phyloP scores from a whole-genome alignment of 2,329 filamentous ascomycete species.

The Trichoderma gracile region DNA sequence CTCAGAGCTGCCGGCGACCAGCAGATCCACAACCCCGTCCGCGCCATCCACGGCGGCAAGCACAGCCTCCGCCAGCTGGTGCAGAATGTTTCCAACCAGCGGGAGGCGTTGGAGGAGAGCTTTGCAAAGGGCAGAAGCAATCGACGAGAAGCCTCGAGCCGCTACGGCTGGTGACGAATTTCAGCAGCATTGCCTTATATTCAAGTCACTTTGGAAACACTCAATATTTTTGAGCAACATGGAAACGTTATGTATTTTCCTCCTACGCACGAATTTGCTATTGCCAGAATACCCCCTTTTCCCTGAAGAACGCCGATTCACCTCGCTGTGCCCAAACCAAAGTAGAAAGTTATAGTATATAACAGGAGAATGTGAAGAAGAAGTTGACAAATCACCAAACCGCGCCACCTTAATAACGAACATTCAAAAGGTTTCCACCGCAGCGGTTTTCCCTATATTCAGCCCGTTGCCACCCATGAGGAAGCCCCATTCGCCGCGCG shows the following conservation, averaged over 20 bases:
- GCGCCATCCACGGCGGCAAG: conserved; percentile 79
- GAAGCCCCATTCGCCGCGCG: conserved; percentile 63
- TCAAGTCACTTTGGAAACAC: background rate
- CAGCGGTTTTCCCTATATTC: conserved; percentile 47
- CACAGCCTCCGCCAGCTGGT: conserved; percentile 88
- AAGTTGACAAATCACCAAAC: background rate
- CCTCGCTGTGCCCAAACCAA: conserved; percentile 19
- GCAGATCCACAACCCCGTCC: conserved; percentile 77
- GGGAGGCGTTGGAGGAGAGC: conserved; percentile 86
- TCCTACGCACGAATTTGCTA: background rate
- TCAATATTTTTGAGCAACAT: background rate
- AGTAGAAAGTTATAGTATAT: conserved; percentile 16
- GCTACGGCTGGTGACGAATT: conserved; percentile 73
- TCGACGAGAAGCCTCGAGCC: conserved; percentile 75
- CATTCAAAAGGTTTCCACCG: conserved; percentile 54
- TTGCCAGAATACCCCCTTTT: conserved; percentile 7
- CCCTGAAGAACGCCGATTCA: conserved; percentile 21
- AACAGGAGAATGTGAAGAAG: conserved; percentile 7
- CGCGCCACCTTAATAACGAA: conserved; percentile 12
- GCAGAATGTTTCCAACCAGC: conserved; percentile 76
- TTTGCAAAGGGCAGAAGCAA: conserved; percentile 81
- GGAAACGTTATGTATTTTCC: conserved; percentile 13
- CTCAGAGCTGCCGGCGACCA: conserved; percentile 69
- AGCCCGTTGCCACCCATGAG: conserved; percentile 54
- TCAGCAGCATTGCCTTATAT: background rate